These are phyloP conservation scores for Botrytis fragariae DNA, from an alignment of 2,329 filamentous ascomycete species.

Conservation along the genomic window DNA sequence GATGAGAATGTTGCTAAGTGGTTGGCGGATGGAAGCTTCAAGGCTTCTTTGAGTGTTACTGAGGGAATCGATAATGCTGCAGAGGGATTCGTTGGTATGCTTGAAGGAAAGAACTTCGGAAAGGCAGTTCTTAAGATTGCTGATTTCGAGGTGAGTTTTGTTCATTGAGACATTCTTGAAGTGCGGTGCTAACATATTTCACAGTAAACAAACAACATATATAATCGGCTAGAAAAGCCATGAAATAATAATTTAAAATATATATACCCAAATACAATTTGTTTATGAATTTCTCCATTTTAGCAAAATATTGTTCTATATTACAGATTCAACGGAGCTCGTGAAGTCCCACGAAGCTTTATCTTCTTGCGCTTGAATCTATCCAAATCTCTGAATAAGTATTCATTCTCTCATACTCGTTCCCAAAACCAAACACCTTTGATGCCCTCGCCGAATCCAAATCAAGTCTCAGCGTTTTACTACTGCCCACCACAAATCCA, in stretches of 20 bases:
- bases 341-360: not conserved
- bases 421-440: not conserved
- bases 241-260: not conserved
- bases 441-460: not conserved
- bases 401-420: not conserved
- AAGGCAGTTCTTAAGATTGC: slow-evolving; percentile 68
- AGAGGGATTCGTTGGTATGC: slow-evolving; percentile 64
- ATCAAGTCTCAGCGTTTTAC: not conserved
- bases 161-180: too few species aligned
- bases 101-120: slow-evolving; percentile 68
- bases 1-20: slow-evolving; percentile 66
- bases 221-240: not conserved
- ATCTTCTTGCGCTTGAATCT: not conserved
- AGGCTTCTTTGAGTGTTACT: slow-evolving; percentile 57
- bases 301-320: too few species aligned
- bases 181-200: not conserved
- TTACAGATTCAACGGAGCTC: not conserved
- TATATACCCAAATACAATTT: not conserved
- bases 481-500: not conserved
- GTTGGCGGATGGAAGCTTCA: slow-evolving; percentile 65
- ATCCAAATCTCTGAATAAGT: not conserved
- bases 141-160: slow-evolving; percentile 27
- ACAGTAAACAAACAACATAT: not conserved
- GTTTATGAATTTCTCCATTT: too few species aligned
- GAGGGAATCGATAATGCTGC: slow-evolving; percentile 65